These are phyloP conservation scores for Neopestalotiopsis clavispora DNA, from an alignment of 2,329 filamentous ascomycete genomes.

Conservation along the genomic window DNA sequence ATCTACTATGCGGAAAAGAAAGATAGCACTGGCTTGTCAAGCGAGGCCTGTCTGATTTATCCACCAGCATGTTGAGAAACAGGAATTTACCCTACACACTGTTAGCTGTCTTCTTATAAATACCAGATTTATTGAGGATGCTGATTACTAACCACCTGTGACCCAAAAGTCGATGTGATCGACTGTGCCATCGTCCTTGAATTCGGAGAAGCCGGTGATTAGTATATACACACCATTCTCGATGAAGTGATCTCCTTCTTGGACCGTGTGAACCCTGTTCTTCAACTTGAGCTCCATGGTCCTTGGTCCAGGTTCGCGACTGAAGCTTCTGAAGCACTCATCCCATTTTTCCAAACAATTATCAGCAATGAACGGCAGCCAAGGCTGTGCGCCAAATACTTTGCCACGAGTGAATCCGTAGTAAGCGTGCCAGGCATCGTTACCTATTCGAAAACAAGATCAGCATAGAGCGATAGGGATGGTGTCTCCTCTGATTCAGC, in stretches of 20 bases:
- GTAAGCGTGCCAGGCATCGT: conserved; percentile 30
- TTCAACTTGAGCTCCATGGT: conserved; percentile 28
- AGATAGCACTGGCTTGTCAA: no score
- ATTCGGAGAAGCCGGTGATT: conserved; percentile 29
- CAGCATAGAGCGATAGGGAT: not conserved
- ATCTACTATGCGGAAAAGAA: not conserved
- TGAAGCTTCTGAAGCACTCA: conserved; percentile 25
- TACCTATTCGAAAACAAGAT: conserved; percentile 17
- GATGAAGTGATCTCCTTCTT: conserved; percentile 26
- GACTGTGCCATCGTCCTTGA: conserved; percentile 28
- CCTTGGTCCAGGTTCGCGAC: conserved; percentile 21
- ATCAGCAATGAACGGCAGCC: conserved; percentile 28
- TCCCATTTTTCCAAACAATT: conserved; percentile 23
- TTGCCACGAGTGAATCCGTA: conserved; percentile 25
- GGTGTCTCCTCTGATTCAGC: not conserved
- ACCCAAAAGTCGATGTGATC: conserved; percentile 36
- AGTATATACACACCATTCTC: conserved; percentile 28
- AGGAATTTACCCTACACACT: not conserved
- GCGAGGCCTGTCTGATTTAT: no score
- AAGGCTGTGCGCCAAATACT: conserved; percentile 25
- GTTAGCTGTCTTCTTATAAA: not conserved
- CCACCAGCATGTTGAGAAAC: not conserved
- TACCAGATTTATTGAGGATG: not conserved
- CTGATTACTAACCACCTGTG: conserved; percentile 17
- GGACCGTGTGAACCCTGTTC: conserved; percentile 28